These are phyloP conservation scores for Suillus alpinus DNA, from an alignment of 768 basidiomycete genomes.

Conservation along the genomic window DNA sequence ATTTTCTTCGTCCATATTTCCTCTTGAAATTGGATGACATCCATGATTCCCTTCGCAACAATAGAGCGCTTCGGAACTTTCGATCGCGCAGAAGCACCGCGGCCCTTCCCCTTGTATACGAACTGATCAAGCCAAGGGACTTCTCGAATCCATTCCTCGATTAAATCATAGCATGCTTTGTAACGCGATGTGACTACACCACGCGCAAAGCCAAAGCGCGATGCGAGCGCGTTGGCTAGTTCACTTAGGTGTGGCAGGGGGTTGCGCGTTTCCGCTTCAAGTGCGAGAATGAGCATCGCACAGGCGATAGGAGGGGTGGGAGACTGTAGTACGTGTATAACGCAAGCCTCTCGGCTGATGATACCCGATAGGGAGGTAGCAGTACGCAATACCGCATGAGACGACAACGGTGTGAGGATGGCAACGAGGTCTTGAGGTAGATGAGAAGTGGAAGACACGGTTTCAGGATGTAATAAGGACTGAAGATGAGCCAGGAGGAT, in stretches of 20 bases:
- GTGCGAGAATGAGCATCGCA: conserved; percentile 64
- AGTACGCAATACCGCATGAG: conserved; percentile 38
- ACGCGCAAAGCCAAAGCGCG: conserved; percentile 47
- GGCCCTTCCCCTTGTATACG: conserved; percentile 32
- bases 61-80: conserved; percentile 61
- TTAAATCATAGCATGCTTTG: conserved; percentile 57
- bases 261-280: conserved; percentile 63
- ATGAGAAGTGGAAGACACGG: conserved; percentile 20
- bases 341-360: conserved; percentile 39
- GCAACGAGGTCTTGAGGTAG: conserved; percentile 33
- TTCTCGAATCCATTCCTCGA: conserved; percentile 57
- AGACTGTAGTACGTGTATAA: conserved; percentile 38
- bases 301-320: conserved; percentile 55
- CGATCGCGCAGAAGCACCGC: conserved; percentile 43
- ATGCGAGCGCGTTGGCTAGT: conserved; percentile 57
- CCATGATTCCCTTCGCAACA: conserved; percentile 66
- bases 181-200: conserved; percentile 67
- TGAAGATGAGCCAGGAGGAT: conserved; percentile 53
- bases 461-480: conserved; percentile 33
- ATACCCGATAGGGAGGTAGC: conserved; percentile 45
- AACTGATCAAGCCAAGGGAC: conserved; percentile 75
- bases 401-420: conserved; percentile 38
- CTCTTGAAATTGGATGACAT: conserved; percentile 67
- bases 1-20: conserved; percentile 51
- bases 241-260: conserved; percentile 52